Percentiles rank a stretch among this genome's conserved stretches.
These are phyloP conservation scores for Brassica nigra DNA, from an alignment of 345 rosid species.

Conservation along the genomic window DNA sequence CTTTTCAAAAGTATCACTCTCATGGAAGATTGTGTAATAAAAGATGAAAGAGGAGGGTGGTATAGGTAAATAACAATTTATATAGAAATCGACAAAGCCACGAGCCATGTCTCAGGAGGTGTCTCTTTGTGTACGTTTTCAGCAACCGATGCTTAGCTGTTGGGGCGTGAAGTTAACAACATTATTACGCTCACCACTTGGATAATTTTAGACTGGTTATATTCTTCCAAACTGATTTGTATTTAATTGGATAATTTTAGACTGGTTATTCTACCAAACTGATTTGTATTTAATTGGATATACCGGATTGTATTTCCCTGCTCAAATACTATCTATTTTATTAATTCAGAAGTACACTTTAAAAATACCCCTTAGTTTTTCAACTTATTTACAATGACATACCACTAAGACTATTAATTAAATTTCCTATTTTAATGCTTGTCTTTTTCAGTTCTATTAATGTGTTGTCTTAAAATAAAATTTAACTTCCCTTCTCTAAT, in stretches of 20 bases:
- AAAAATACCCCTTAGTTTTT: too few relatives aligned
- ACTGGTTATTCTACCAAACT: background rate
- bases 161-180: slow-evolving; percentile 40
- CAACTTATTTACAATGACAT: too few relatives aligned
- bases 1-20: background rate
- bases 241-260: background rate
- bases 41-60: background rate
- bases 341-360: too few relatives aligned
- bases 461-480: too few relatives aligned
- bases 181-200: slow-evolving; percentile 26
- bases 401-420: too few relatives aligned
- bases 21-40: slow-evolving; percentile 8
- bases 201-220: background rate
- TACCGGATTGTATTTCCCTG: background rate
- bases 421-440: too few relatives aligned
- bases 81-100: slow-evolving; percentile 38
- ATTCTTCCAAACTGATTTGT: background rate
- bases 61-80: background rate
- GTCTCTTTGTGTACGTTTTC: slow-evolving; percentile 37
- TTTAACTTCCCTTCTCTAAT: too few relatives aligned
- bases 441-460: too few relatives aligned
- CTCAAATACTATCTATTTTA: too few relatives aligned
- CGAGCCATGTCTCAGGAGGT: slow-evolving; percentile 41
- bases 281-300: background rate
- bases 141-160: slow-evolving; percentile 37